Percentiles rank a stretch among this genome's conserved stretches.
phyloP scores from a whole-genome alignment of 805 yeast species.

The Sungouiella thailandica region DNA sequence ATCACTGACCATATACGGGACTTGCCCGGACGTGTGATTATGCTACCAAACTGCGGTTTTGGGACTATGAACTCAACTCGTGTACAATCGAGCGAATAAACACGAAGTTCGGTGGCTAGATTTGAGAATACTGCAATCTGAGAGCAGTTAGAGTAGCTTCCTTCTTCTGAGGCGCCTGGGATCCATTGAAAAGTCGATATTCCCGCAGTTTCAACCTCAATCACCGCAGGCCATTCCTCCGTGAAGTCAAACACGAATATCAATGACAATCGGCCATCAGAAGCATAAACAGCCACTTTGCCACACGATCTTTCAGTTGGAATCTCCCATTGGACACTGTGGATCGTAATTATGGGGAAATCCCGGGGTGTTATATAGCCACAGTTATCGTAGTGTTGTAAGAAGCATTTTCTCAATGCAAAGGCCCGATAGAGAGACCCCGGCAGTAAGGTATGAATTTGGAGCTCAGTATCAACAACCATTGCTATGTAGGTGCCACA shows the following conservation, averaged over 20 bases:
- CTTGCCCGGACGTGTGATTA: slow-evolving; percentile 16
- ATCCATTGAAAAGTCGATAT: slow-evolving; percentile 33
- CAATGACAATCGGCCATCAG: slow-evolving; percentile 15
- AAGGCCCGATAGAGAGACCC: neutral
- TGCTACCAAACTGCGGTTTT: slow-evolving; percentile 23
- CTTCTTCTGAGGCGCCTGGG: slow-evolving; percentile 18
- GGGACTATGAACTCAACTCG: slow-evolving; percentile 26
- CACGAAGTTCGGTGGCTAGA: slow-evolving; percentile 21
- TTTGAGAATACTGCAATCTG: slow-evolving; percentile 31
- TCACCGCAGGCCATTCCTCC: slow-evolving; percentile 23
- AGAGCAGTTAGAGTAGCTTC: slow-evolving; percentile 29
- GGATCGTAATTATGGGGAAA: too few species aligned
- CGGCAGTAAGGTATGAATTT: slow-evolving; percentile 1
- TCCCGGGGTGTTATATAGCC: too few species aligned
- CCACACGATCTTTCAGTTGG: slow-evolving; percentile 12
- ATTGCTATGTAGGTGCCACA: slow-evolving; percentile 4
- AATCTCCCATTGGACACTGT: slow-evolving; percentile 21
- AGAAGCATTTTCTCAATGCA: too few species aligned
- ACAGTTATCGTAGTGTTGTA: too few species aligned
- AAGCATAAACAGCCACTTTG: slow-evolving; percentile 25
- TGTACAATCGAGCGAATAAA: slow-evolving; percentile 35
- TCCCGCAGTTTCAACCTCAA: slow-evolving; percentile 27
- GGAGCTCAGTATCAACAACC: slow-evolving; percentile 1
- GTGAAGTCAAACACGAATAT: slow-evolving; percentile 22
- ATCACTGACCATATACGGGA: slow-evolving; percentile 29